Percentiles rank a stretch among this genome's conserved stretches.
Evolutionary conservation across 345 rosid genomes (phyloP).

Genomic region (Melaleuca alternifolia): DNA sequence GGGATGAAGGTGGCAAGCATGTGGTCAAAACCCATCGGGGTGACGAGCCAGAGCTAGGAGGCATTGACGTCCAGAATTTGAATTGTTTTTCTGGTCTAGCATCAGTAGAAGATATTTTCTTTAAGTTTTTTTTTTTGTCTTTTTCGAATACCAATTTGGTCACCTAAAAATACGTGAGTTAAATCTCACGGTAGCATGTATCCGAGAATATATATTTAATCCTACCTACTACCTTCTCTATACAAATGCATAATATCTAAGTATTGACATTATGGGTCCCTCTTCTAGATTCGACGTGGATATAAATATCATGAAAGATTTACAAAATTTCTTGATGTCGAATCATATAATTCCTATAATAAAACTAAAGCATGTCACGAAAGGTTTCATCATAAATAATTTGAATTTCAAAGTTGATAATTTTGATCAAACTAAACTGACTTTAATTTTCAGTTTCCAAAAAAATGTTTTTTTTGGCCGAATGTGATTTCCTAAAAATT

Average conservation of each 20-base stretch:
- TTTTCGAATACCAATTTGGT: neutral
- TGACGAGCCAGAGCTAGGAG: no score
- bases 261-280: neutral
- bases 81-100: neutral
- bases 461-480: no score
- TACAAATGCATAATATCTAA: neutral
- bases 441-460: no score
- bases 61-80: neutral
- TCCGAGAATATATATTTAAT: neutral
- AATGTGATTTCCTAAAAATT: no score
- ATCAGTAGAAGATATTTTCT: neutral
- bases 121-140: neutral
- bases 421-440: no score
- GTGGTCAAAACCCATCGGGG: constrained; percentile 19
- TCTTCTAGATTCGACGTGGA: neutral
- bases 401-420: no score
- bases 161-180: neutral
- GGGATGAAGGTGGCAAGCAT: constrained; percentile 14
- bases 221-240: neutral
- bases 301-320: neutral
- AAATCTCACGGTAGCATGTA: accelerated
- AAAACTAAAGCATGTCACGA: no score
- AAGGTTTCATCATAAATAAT: no score
- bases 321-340: neutral
- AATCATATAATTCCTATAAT: neutral